Percentiles rank a stretch among this genome's conserved stretches.
Evolutionary conservation across 805 yeast genomes (phyloP).

Genomic region (Candida quercuum): DNA sequence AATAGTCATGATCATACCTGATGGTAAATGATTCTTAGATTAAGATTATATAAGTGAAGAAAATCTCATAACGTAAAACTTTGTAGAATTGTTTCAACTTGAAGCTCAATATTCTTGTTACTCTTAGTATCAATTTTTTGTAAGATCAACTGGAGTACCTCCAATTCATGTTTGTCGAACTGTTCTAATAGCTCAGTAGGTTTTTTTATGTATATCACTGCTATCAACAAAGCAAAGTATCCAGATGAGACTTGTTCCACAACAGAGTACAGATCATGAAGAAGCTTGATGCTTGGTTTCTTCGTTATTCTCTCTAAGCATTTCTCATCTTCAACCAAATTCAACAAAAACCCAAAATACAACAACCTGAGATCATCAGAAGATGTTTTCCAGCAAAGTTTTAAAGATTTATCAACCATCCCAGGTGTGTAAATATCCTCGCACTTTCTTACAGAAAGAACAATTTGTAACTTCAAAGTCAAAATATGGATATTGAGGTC

Average conservation of each 20-base stretch:
- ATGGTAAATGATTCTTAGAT: no score
- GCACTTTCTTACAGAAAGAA: constrained; percentile 10
- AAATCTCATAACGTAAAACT: no score
- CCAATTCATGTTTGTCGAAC: constrained; percentile 16
- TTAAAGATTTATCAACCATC: constrained; percentile 1
- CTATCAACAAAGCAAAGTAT: constrained; percentile 17
- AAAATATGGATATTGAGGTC: not conserved
- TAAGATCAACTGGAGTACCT: constrained; percentile 8
- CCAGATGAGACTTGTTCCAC: constrained; percentile 4
- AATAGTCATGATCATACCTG: no score
- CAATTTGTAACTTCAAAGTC: constrained; percentile 14
- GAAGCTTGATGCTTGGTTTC: not conserved
- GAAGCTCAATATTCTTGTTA: constrained; percentile 8
- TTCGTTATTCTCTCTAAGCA: constrained; percentile 1
- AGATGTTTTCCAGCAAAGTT: not conserved
- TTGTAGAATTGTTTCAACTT: constrained; percentile 12
- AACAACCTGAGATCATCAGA: constrained; percentile 13
- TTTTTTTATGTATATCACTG: constrained; percentile 7
- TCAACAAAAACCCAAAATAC: constrained; percentile 18
- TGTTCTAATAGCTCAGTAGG: not conserved
- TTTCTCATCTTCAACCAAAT: constrained; percentile 11
- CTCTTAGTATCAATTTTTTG: constrained; percentile 13
- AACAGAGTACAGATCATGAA: constrained; percentile 9
- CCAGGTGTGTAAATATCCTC: not conserved
- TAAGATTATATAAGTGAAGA: no score